Evolutionary conservation across 1,284 basidiomycete species (phyloP).

Genomic region (Schizopora paradoxa): DNA sequence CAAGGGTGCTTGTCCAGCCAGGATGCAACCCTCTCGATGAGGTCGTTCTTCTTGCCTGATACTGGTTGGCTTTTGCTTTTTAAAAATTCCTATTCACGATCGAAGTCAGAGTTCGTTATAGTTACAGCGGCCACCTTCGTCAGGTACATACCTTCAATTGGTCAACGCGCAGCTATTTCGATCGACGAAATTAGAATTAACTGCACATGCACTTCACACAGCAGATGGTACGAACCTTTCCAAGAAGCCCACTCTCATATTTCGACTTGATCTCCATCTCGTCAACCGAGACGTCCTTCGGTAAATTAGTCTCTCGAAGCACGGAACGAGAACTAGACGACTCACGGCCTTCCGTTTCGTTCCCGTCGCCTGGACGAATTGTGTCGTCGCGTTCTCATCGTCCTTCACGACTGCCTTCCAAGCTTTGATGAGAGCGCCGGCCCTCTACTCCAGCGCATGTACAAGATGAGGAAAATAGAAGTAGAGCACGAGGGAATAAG

Average conservation of each 20-base stretch:
- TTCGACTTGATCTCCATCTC: constrained; percentile 66
- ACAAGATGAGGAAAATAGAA: not conserved
- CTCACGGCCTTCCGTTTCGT: constrained; percentile 68
- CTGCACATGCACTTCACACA: too few relatives aligned
- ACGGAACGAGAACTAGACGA: constrained; percentile 20
- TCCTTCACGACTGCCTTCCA: constrained; percentile 70
- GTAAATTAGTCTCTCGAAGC: too few relatives aligned
- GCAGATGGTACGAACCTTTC: constrained; percentile 60
- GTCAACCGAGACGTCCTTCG: constrained; percentile 51
- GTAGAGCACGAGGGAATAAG: not conserved
- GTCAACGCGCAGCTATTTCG: constrained; percentile 62
- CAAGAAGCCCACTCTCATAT: constrained; percentile 52
- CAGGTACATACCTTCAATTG: constrained; percentile 58
- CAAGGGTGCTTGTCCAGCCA: constrained; percentile 54
- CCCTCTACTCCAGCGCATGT: constrained; percentile 43
- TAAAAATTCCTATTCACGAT: constrained; percentile 54
- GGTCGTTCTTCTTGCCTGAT: constrained; percentile 66
- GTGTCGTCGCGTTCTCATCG: constrained; percentile 55
- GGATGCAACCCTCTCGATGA: constrained; percentile 55
- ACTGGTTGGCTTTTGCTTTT: constrained; percentile 54
- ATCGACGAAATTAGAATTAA: constrained; percentile 16
- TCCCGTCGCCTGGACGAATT: constrained; percentile 36
- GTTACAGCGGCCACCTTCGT: too few relatives aligned
- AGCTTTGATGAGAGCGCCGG: constrained; percentile 65
- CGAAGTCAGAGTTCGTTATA: not conserved